Base-by-base conservation (phyloP, 2,329 filamentous ascomycete genomes). In the Pestalotiopsis sp. region DNA sequence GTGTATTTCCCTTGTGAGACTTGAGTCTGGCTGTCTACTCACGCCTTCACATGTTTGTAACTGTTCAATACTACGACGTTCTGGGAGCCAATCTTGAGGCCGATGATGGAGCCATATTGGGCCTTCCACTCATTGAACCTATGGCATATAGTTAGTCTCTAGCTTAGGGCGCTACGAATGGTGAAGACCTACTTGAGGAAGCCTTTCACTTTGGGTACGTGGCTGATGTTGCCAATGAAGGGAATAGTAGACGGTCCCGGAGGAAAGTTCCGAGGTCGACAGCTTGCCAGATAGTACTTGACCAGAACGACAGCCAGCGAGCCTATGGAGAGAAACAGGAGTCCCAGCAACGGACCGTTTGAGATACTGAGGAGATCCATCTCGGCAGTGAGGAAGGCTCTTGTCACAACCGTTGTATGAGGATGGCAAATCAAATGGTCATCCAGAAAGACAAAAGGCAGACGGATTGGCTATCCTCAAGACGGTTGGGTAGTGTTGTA, bases 91-190 rank as follows among this genome's bases (percentile, higher is more conserved):
- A 65, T 17, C 41, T 71, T 70, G 39, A 71, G 64, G 4, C 70
- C 70, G n/a, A 71, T 57, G 14, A 71, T 67, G 13, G 70, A 67
- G 5, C 68, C 68, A 56, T 69, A 71, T n/a, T 63, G 66, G 12
- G 58, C 58, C 4, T 61, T 25, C 58, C 23, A 27, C 7, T 31
- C 11, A 17, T 61, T 20, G 11, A 61, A 61, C 2, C 58, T 61
- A 11, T 14, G 5, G 2, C 3, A 38, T 11, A 36, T 20, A 2
- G 58, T 61, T 4, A 61, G 27, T 61, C 27, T 23, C 13, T 2
- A 61, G 1, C 4, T 13, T 27, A 38, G n/a, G 5, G 23, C 1
- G 6, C 12, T n/a, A 6, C 61, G 11, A 25, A 64, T 56, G 36
- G 45, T 20, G 17, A 57, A 57, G 27, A 61, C 45, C 4, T 67